Evolutionary conservation across 2,329 filamentous ascomycete species (phyloP).

Genomic region (Chlorencoelia australis): DNA sequence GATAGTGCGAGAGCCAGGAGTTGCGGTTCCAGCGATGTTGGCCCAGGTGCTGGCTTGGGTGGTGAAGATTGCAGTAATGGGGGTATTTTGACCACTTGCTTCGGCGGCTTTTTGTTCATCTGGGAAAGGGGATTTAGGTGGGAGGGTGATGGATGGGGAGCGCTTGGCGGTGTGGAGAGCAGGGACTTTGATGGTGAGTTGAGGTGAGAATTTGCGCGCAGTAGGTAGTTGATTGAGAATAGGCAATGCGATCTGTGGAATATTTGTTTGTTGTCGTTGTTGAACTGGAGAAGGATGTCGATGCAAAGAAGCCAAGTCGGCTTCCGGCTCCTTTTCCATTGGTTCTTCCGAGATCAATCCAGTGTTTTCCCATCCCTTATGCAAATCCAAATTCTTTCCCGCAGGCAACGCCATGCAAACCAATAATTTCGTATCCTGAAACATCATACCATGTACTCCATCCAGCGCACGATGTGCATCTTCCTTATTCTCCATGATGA

Average conservation of each 20-base stretch:
- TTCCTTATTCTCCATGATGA: constrained; percentile 14
- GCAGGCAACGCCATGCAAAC: constrained; percentile 6
- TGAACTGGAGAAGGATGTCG: constrained; percentile 2
- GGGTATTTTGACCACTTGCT: neutral
- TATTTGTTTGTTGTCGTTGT: neutral
- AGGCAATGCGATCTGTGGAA: neutral
- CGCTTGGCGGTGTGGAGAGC: neutral
- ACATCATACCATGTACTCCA: constrained; percentile 9
- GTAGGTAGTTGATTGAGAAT: neutral
- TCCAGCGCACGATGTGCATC: constrained; percentile 11
- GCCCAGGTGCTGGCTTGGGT: constrained; percentile 19
- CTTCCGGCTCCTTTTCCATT: too few relatives aligned
- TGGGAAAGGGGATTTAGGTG: constrained; percentile 6
- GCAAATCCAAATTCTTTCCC: too few relatives aligned
- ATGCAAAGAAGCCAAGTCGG: too few relatives aligned
- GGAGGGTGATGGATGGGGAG: constrained; percentile 1
- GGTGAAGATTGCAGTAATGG: constrained; percentile 1
- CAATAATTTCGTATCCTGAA: neutral
- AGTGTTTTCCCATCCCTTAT: too few relatives aligned
- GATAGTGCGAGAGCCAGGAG: constrained; percentile 10
- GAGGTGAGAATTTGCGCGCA: constrained; percentile 1
- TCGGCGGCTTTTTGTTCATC: neutral
- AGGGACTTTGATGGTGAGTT: neutral
- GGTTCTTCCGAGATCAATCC: too few relatives aligned
- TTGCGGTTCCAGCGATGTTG: constrained; percentile 16